These are phyloP conservation scores for Agarophyton chilense DNA, from an alignment of 23 red algal species.

Conservation along the genomic window DNA sequence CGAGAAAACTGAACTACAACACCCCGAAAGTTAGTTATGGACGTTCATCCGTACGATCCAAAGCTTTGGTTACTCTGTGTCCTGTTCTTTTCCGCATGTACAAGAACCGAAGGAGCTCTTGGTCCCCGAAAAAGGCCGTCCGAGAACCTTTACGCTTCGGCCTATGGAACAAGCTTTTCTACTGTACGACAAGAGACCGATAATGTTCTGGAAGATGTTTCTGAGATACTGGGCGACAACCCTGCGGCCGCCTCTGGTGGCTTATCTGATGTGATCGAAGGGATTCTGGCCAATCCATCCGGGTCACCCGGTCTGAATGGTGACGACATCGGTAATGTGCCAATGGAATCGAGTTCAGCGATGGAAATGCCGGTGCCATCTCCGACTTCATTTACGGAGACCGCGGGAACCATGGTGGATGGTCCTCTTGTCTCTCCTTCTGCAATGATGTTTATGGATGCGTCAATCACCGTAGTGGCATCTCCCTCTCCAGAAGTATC, in stretches of 20 bases:
- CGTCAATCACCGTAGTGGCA: background rate
- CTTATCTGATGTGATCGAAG: background rate
- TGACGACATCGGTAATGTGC: background rate
- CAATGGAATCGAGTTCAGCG: background rate
- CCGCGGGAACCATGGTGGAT: background rate
- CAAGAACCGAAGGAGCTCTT: background rate
- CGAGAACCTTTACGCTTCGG: background rate
- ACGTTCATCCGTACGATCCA: background rate
- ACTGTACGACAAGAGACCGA: background rate
- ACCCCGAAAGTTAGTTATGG: background rate
- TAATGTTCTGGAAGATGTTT: background rate
- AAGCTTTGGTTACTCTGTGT: background rate
- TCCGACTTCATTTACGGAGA: background rate
- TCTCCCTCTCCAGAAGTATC: background rate
- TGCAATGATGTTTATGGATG: background rate
- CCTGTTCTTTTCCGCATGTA: background rate
- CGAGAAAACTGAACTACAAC: too few species aligned
- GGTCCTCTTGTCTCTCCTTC: background rate
- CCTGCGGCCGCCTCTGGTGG: conserved; percentile 7
- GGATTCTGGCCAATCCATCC: background rate
- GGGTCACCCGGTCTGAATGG: background rate
- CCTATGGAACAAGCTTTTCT: background rate
- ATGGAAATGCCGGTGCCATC: background rate
- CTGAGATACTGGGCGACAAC: background rate
- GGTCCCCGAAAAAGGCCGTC: background rate